Base-by-base conservation (phyloP, 108 stramenopile species). In the Cyclostephanos tholiformis region DNA sequence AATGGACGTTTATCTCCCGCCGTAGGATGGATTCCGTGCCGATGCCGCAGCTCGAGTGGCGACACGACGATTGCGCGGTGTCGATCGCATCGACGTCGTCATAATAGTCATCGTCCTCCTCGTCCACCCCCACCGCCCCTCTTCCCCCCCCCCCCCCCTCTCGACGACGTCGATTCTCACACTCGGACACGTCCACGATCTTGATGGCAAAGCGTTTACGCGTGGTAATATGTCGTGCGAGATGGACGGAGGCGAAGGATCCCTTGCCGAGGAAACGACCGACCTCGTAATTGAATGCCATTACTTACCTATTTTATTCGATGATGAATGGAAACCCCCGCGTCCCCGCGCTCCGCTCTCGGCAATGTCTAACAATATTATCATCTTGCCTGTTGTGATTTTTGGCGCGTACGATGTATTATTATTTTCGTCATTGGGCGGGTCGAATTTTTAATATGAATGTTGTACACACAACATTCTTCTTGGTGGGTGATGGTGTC, bases 281-380 rank as follows among this genome's bases (percentile, higher is more conserved):
- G 6, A 74, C 65, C 57, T 74, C 61, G 49, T 74, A 74, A 19
- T 74, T 65, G 57, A 56, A 46, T 10, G 55, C 73, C 73, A 74
- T 74, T 30, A 20, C 8, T 3, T 1, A 30, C n/a, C 6, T 25
- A 23, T 25, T 22, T 6, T 23, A 23, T 56, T 59, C n/a, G 27
- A 14, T 27, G 27, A 10, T 27, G 29, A 23, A n/a, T n/a, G n/a
- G n/a, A n/a, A n/a, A n/a, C n/a, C n/a, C n/a, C n/a, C n/a, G n/a
- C n/a, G n/a, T n/a, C n/a, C n/a, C n/a, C n/a, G n/a, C n/a, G n/a
- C n/a, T n/a, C n/a, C n/a, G n/a, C n/a, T n/a, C n/a, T n/a, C n/a
- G n/a, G n/a, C n/a, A n/a, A n/a, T n/a, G n/a, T n/a, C n/a, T n/a
- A n/a, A n/a, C n/a, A n/a, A n/a, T n/a, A n/a, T n/a, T n/a, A n/a